Conservation (phyloP, 2,329 filamentous ascomycete species). For the Talaromyces sp. region DNA sequence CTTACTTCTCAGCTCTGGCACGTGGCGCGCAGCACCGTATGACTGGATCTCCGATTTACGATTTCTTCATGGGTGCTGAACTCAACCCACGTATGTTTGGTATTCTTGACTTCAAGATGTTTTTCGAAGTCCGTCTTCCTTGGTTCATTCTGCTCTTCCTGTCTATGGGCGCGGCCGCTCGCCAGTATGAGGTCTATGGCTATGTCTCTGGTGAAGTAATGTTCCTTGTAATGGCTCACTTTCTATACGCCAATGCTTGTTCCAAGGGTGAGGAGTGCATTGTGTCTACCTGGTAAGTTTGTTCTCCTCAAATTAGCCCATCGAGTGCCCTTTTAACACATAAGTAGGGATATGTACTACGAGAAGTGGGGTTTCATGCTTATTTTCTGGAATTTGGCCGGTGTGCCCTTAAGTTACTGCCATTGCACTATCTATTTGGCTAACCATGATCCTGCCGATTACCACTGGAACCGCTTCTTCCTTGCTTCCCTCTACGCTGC, state of each 20-base stretch:
- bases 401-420: slow-evolving; percentile 88
- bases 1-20: slow-evolving; percentile 80
- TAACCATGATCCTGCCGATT: slow-evolving; percentile 76
- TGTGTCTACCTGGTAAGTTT: slow-evolving; percentile 73
- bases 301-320: not conserved
- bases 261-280: slow-evolving; percentile 91
- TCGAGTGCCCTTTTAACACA: slow-evolving; percentile 13
- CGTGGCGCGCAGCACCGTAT: slow-evolving; percentile 88
- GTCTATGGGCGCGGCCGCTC: slow-evolving; percentile 72
- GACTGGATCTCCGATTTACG: slow-evolving; percentile 79
- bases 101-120: slow-evolving; percentile 90
- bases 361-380: slow-evolving; percentile 98
- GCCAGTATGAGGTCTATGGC: slow-evolving; percentile 82
- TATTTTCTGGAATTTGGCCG: slow-evolving; percentile 95
- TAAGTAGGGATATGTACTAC: slow-evolving; percentile 84
- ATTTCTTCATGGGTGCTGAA: slow-evolving; percentile 91
- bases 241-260: slow-evolving; percentile 89
- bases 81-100: slow-evolving; percentile 84
- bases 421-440: slow-evolving; percentile 90
- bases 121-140: slow-evolving; percentile 88
- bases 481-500: slow-evolving; percentile 66
- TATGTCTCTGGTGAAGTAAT: slow-evolving; percentile 83
- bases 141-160: slow-evolving; percentile 89
- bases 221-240: slow-evolving; percentile 87
- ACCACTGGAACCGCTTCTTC: slow-evolving; percentile 72